phyloP scores from a whole-genome alignment of 1,284 basidiomycete genomes.

The Ceratobasidium sp. region DNA sequence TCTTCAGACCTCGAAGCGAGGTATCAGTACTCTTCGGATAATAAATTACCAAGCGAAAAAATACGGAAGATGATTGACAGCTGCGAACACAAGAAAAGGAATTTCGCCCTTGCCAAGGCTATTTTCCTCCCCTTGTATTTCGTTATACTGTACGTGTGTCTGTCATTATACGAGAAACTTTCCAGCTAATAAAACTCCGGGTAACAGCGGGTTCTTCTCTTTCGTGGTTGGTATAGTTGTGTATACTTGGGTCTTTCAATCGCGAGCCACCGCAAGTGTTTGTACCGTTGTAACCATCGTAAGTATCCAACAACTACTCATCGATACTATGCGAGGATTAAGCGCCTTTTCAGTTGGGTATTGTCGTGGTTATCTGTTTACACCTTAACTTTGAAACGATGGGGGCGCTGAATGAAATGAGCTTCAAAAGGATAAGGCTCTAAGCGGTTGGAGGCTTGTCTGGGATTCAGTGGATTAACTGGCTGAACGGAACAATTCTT shows the following conservation, averaged over 20 bases:
- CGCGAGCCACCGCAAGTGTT: neutral
- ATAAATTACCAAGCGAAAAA: too few species aligned
- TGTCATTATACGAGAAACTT: neutral
- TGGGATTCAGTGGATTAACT: too few species aligned
- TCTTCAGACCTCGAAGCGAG: too few species aligned
- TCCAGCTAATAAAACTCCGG: neutral
- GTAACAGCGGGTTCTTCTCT: conserved; percentile 1
- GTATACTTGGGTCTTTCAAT: conserved; percentile 1
- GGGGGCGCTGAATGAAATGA: neutral
- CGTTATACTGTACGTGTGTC: neutral
- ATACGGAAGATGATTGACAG: neutral
- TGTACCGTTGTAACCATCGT: neutral
- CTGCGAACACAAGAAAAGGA: neutral
- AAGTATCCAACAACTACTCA: neutral
- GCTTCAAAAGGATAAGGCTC: neutral
- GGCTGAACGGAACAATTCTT: too few species aligned
- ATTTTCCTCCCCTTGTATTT: neutral
- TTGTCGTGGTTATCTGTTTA: neutral
- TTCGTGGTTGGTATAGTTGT: conserved; percentile 1
- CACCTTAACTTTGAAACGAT: conserved; percentile 4
- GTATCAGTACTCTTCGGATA: too few species aligned
- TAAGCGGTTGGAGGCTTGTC: too few species aligned
- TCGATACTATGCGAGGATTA: too few species aligned
- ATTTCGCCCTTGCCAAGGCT: neutral
- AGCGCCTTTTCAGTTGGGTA: neutral